Evolutionary conservation across 2,329 filamentous ascomycete genomes (phyloP).

Genomic region (Gliomastix tumulicola): DNA sequence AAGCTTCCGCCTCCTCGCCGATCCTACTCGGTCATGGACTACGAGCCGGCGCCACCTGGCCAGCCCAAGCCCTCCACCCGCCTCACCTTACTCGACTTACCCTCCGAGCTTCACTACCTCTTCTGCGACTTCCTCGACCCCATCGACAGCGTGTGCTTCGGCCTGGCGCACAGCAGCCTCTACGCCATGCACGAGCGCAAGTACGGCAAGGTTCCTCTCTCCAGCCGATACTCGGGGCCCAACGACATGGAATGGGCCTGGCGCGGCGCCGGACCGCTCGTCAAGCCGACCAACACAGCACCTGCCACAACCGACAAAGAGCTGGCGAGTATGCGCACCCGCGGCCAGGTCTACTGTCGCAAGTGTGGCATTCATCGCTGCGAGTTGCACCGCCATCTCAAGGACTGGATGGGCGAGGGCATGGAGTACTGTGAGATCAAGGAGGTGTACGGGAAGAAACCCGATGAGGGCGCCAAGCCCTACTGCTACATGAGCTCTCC

Average conservation of each 20-base stretch:
- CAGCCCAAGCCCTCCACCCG: conserved; percentile 38
- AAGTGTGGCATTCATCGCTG: conserved; percentile 56
- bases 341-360: conserved; percentile 54
- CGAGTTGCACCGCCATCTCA: conserved; percentile 56
- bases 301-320: background rate
- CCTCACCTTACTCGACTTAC: conserved; percentile 44
- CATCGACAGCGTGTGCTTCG: conserved; percentile 57
- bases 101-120: conserved; percentile 51
- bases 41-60: conserved; percentile 38
- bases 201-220: conserved; percentile 49
- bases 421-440: conserved; percentile 56
- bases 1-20: conserved; percentile 41
- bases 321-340: conserved; percentile 41
- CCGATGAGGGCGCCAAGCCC: conserved; percentile 35
- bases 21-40: conserved; percentile 55
- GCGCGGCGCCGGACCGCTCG: conserved; percentile 43
- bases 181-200: conserved; percentile 52
- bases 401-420: conserved; percentile 48
- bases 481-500: conserved; percentile 56
- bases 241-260: conserved; percentile 60
- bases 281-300: conserved; percentile 18
- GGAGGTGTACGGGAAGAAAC: conserved; percentile 45
- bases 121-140: conserved; percentile 58
- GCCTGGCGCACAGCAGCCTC: conserved; percentile 49
- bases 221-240: conserved; percentile 49